A percentile compares a stretch with the other conserved stretches of the same genome.
These are phyloP conservation scores for Panicum virgatum DNA, from an alignment of 202 grass and related monocot genomes.

Conservation along the genomic window DNA sequence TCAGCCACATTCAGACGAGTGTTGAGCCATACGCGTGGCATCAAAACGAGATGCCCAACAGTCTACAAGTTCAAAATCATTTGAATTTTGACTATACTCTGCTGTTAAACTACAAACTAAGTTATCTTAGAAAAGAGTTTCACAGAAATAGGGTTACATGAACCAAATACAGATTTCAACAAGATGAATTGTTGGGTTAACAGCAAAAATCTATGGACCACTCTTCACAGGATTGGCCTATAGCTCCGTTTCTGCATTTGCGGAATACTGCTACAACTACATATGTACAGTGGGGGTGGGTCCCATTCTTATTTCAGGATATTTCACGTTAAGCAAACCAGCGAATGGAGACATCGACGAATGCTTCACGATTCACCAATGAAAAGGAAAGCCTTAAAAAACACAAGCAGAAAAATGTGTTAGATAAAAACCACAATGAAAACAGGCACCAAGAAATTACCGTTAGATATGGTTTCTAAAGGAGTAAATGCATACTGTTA, in stretches of 20 bases:
- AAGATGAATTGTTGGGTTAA: not conserved
- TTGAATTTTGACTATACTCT: not conserved
- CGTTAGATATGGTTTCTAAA: not conserved
- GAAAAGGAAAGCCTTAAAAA: not conserved
- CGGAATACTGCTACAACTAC: constrained; percentile 46
- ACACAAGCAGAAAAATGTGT: not conserved
- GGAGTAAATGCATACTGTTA: constrained; percentile 30
- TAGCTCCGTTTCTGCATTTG: constrained; percentile 47
- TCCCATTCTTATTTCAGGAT: constrained; percentile 29
- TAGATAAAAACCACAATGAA: not conserved
- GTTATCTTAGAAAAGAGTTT: not conserved
- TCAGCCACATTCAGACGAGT: not conserved
- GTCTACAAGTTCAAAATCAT: not conserved
- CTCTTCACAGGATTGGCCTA: not conserved
- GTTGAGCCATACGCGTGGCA: not conserved
- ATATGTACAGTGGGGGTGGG: constrained; percentile 52
- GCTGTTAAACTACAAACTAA: not conserved
- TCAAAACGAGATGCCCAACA: not conserved
- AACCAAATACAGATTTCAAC: not conserved
- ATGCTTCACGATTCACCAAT: not conserved
- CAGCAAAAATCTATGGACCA: not conserved
- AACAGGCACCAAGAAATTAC: not conserved
- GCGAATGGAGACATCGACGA: not conserved
- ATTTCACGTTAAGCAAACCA: constrained; percentile 5
- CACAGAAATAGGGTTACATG: not conserved